A percentile compares a stretch with the other conserved stretches of the same genome.
Evolutionary conservation across 768 basidiomycete species (phyloP).

Genomic region (Hypholoma fasciculare): DNA sequence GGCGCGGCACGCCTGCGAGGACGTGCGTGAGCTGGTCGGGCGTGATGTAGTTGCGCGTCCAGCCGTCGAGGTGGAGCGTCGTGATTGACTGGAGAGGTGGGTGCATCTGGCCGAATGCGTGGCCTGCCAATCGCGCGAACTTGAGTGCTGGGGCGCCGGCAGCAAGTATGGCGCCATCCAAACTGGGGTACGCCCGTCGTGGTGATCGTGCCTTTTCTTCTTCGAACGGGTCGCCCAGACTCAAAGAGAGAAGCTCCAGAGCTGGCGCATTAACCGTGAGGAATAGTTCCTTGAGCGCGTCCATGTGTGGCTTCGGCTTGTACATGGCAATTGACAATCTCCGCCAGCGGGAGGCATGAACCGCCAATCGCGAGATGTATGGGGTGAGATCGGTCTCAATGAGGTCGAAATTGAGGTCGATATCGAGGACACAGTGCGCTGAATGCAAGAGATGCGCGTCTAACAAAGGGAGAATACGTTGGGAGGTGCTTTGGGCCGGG

Average conservation of each 20-base stretch:
- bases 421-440: slow-evolving; percentile 33
- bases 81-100: slow-evolving; percentile 35
- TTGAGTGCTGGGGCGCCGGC: slow-evolving; percentile 31
- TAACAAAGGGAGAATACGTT: slow-evolving; percentile 26
- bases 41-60: slow-evolving; percentile 33
- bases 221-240: slow-evolving; percentile 27
- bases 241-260: slow-evolving; percentile 40
- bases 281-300: slow-evolving; percentile 19
- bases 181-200: slow-evolving; percentile 27
- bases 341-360: slow-evolving; percentile 39
- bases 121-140: slow-evolving; percentile 43
- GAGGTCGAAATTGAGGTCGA: slow-evolving; percentile 30
- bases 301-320: slow-evolving; percentile 25
- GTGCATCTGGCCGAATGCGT: slow-evolving; percentile 37
- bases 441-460: slow-evolving; percentile 39
- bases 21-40: slow-evolving; percentile 35
- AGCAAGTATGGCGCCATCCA: slow-evolving; percentile 30
- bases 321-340: slow-evolving; percentile 32
- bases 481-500: slow-evolving; percentile 13
- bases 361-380: slow-evolving; percentile 25
- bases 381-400: slow-evolving; percentile 19
- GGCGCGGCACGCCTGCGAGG: slow-evolving; percentile 31
- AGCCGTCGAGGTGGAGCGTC: slow-evolving; percentile 46
- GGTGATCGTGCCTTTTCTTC: slow-evolving; percentile 23
- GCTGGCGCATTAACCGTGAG: slow-evolving; percentile 26